A percentile compares a stretch with the other conserved stretches of the same genome.
These are phyloP conservation scores for Thozetella sp. DNA, from an alignment of 495 filamentous ascomycete genomes.

Conservation along the genomic window DNA sequence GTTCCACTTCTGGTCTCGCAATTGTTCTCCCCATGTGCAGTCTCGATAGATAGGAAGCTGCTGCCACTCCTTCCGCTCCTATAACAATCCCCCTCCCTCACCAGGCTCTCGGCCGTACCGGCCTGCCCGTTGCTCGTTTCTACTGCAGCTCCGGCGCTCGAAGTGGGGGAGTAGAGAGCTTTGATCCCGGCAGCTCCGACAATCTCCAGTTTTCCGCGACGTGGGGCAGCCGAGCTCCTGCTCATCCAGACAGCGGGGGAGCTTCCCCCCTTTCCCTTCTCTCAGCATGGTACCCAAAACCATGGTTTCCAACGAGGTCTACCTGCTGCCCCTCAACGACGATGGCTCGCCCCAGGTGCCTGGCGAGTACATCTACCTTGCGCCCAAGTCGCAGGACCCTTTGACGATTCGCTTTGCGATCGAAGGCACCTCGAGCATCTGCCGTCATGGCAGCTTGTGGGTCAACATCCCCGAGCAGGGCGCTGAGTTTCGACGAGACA, in stretches of 20 bases:
- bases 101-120: too few relatives aligned
- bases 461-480: conserved; percentile 86
- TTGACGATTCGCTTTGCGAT: conserved; percentile 89
- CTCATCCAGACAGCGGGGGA: conserved; percentile 2
- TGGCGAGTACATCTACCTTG: conserved; percentile 88
- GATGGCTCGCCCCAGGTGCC: conserved; percentile 88
- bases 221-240: conserved; percentile 2
- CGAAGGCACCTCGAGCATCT: conserved; percentile 95
- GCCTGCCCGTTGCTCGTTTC: too few relatives aligned
- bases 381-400: conserved; percentile 68
- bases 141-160: too few relatives aligned
- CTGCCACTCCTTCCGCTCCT: too few relatives aligned
- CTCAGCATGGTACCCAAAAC: conserved; percentile 49
- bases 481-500: conserved; percentile 70
- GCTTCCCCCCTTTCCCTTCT: conserved; percentile 7
- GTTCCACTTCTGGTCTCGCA: neutral
- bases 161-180: neutral
- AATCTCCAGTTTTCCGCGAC: conserved; percentile 15
- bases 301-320: conserved; percentile 66
- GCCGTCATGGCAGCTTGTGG: conserved; percentile 90
- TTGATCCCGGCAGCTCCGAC: neutral
- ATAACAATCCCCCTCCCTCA: too few relatives aligned
- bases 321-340: conserved; percentile 88
- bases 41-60: too few relatives aligned
- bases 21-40: too few relatives aligned